phyloP scores from a whole-genome alignment of 306 rosid genomes.

The Arachis hypogaea region DNA sequence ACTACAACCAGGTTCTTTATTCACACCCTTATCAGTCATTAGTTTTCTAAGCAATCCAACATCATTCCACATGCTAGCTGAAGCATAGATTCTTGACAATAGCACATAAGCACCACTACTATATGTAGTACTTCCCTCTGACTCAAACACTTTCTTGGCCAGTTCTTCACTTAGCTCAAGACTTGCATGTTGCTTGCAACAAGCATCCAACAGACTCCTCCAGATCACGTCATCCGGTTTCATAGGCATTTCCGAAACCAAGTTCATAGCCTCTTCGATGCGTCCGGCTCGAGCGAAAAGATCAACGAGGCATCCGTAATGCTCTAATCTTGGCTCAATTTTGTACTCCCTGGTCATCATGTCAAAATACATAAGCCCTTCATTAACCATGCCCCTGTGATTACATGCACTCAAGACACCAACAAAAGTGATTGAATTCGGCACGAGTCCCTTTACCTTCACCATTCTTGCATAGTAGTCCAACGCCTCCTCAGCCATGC shows the following conservation, averaged over 20 bases:
- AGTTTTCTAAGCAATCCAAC: conserved; percentile 71
- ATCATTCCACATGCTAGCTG: conserved; percentile 69
- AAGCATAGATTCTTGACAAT: conserved; percentile 77
- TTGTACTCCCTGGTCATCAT: conserved; percentile 60
- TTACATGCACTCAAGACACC: conserved; percentile 79
- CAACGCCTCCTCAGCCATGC: conserved; percentile 62
- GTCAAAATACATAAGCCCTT: conserved; percentile 61
- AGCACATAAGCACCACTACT: conserved; percentile 79
- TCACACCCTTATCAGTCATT: conserved; percentile 65
- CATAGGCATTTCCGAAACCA: conserved; percentile 67
- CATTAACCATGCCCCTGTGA: conserved; percentile 67
- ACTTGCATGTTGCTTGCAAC: conserved; percentile 64
- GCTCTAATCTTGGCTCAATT: conserved; percentile 66
- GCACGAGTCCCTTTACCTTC: conserved; percentile 41
- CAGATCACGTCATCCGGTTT: conserved; percentile 82
- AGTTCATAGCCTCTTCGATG: conserved; percentile 62
- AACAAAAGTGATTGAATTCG: conserved; percentile 77
- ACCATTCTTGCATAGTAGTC: conserved; percentile 55
- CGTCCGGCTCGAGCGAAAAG: conserved; percentile 70
- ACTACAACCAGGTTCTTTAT: conserved; percentile 80
- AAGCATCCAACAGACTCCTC: conserved; percentile 85
- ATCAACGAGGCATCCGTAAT: conserved; percentile 86
- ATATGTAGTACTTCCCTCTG: conserved; percentile 42
- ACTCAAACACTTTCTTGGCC: conserved; percentile 58
- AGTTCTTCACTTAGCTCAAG: conserved; percentile 74